Evolutionary conservation across 805 yeast species (phyloP).

Genomic region (Saturnispora galanensis): DNA sequence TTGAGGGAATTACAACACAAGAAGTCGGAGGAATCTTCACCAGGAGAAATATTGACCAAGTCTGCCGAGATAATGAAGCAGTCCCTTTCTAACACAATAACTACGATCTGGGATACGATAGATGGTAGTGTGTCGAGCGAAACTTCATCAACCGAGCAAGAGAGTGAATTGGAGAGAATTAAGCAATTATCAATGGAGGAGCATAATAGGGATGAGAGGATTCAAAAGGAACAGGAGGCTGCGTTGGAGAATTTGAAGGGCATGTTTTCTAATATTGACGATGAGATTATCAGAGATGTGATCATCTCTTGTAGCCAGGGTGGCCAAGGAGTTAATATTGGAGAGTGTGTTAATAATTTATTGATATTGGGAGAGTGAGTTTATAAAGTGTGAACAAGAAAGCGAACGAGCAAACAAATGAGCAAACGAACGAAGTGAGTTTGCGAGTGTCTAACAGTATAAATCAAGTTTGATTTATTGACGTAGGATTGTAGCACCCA

Average conservation of each 20-base stretch:
- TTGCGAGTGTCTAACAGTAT: no score
- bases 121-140: conserved; percentile 3
- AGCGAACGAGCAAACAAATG: no score
- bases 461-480: no score
- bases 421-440: no score
- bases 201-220: conserved; percentile 22
- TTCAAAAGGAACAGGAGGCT: conserved; percentile 32
- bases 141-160: conserved; percentile 12
- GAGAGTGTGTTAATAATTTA: conserved; percentile 63
- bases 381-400: no score
- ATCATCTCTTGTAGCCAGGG: conserved; percentile 40
- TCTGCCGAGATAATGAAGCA: conserved; percentile 30
- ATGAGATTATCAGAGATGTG: conserved; percentile 59
- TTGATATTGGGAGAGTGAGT: conserved; percentile 20
- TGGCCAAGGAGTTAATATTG: conserved; percentile 40
- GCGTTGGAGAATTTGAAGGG: conserved; percentile 43
- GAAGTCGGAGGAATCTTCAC: conserved; percentile 22
- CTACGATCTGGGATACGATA: conserved; percentile 15
- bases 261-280: conserved; percentile 71
- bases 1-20: conserved; percentile 17
- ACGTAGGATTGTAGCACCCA: no score
- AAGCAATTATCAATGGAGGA: conserved; percentile 25
- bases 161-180: conserved; percentile 16
- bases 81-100: conserved; percentile 23
- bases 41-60: conserved; percentile 28